These are phyloP conservation scores for Pichia sp. DNA, from an alignment of 1,139 yeast genomes.

Conservation along the genomic window DNA sequence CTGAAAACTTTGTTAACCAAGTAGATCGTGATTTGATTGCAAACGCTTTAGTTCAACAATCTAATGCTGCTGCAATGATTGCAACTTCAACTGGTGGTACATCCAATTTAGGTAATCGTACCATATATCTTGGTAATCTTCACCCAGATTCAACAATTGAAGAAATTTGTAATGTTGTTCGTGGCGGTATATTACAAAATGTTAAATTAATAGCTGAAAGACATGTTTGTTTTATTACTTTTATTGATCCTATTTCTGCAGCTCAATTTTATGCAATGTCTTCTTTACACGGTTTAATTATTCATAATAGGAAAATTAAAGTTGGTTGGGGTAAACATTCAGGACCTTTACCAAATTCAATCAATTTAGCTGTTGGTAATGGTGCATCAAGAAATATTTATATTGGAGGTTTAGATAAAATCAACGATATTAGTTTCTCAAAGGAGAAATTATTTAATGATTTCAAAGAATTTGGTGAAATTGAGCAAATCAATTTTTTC, in stretches of 20 bases:
- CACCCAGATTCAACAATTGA: conserved; percentile 74
- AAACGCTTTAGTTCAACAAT: conserved; percentile 56
- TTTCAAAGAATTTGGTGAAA: conserved; percentile 65
- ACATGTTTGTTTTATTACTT: conserved; percentile 75
- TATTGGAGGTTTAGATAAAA: conserved; percentile 49
- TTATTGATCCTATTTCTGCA: conserved; percentile 74
- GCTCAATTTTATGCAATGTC: conserved; percentile 79
- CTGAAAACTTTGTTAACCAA: conserved; percentile 60
- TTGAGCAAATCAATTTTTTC: conserved; percentile 72
- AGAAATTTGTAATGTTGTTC: conserved; percentile 74
- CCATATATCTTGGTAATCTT: conserved; percentile 68
- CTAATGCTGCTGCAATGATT: conserved; percentile 65
- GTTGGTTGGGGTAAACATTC: conserved; percentile 86
- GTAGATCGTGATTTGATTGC: conserved; percentile 51
- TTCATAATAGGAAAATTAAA: conserved; percentile 65
- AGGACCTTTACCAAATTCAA: conserved; percentile 67
- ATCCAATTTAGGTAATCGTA: conserved; percentile 66
- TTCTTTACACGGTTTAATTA: conserved; percentile 66
- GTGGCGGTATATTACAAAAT: conserved; percentile 73
- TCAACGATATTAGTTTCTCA: conserved; percentile 30
- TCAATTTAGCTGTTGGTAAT: conserved; percentile 69
- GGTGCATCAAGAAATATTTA: conserved; percentile 82
- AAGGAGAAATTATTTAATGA: conserved; percentile 57
- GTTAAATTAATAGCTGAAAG: conserved; percentile 68
- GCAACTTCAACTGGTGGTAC: conserved; percentile 71